Evolutionary conservation across 2,329 filamentous ascomycete genomes (phyloP).

Genomic region (Pseudogymnoascus sp.): DNA sequence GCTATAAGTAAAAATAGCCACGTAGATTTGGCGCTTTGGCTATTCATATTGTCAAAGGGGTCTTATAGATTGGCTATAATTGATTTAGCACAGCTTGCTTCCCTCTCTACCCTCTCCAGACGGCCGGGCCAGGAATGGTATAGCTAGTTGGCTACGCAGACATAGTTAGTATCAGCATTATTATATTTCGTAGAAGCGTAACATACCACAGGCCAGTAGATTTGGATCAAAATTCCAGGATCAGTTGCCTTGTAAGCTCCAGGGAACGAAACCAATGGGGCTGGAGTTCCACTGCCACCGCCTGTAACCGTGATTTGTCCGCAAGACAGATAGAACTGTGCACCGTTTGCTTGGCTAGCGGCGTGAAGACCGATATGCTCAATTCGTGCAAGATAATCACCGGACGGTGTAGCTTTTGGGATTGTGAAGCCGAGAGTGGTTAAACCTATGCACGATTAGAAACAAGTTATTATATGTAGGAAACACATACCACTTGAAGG

Average conservation of each 20-base stretch:
- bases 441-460: background rate
- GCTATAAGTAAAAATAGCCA: background rate
- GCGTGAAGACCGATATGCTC: conserved; percentile 30
- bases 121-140: conserved; percentile 20
- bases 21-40: background rate
- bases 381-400: conserved; percentile 33
- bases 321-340: conserved; percentile 29
- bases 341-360: conserved; percentile 14
- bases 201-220: conserved; percentile 31
- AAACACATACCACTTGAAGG: background rate
- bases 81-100: background rate
- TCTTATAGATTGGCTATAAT: background rate
- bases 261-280: conserved; percentile 30
- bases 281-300: conserved; percentile 32
- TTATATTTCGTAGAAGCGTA: background rate
- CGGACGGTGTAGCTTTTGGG: conserved; percentile 29
- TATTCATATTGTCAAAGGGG: background rate
- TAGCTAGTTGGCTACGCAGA: conserved; percentile 21
- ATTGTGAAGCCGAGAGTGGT: conserved; percentile 29
- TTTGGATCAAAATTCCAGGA: conserved; percentile 29
- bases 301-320: conserved; percentile 36
- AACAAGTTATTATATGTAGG: background rate
- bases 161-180: background rate
- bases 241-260: conserved; percentile 31
- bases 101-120: conserved; percentile 17